Evolutionary conservation across 305 asterid species (phyloP).

Genomic region (Fraxinus sp.): DNA sequence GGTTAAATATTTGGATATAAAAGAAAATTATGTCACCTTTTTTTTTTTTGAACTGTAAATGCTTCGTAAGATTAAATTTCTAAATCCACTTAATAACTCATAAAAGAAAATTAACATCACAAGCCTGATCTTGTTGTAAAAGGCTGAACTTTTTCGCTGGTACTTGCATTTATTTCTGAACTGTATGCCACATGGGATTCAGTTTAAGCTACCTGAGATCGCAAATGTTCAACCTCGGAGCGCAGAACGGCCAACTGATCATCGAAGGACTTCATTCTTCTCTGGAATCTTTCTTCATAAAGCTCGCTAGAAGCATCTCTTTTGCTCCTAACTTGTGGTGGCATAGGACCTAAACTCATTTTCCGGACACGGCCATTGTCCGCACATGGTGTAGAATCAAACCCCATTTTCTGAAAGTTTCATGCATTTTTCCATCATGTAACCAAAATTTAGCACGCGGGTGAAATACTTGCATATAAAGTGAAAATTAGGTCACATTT

Average conservation of each 20-base stretch:
- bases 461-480: neutral
- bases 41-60: neutral
- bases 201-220: neutral
- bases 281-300: neutral
- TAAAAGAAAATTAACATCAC: neutral
- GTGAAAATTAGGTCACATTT: neutral
- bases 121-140: neutral
- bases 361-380: neutral
- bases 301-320: neutral
- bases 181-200: neutral
- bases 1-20: neutral
- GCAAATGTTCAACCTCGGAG: neutral
- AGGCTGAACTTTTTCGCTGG: neutral
- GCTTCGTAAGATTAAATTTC: neutral
- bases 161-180: neutral
- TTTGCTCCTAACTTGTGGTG: slow-evolving; percentile 1
- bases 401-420: neutral
- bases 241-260: neutral
- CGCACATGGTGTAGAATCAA: neutral
- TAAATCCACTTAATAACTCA: neutral
- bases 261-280: slow-evolving; percentile 1
- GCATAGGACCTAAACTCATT: slow-evolving; percentile 2
- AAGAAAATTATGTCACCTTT: neutral
- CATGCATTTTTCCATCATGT: neutral
- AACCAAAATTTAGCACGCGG: neutral